Percentiles rank a stretch among this genome's conserved stretches.
These are phyloP conservation scores for Entonaema liquescens DNA, from an alignment of 495 filamentous ascomycete genomes.

Conservation along the genomic window DNA sequence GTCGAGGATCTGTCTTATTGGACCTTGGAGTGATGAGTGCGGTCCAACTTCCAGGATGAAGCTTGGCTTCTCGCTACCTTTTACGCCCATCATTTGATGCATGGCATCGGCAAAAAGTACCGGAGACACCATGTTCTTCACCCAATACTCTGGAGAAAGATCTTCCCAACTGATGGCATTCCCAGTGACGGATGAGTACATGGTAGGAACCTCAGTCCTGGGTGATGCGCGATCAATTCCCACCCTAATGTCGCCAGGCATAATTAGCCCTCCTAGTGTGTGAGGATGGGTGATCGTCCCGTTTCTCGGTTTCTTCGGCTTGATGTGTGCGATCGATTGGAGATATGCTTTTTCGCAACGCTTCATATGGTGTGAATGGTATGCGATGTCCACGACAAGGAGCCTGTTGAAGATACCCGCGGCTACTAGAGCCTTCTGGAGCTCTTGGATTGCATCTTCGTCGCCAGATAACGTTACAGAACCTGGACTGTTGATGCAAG, in stretches of 20 bases:
- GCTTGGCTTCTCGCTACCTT: constrained; percentile 12
- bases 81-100: constrained; percentile 22
- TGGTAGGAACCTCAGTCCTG: constrained; percentile 23
- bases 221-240: constrained; percentile 6
- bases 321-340: constrained; percentile 29
- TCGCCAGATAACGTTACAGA: constrained; percentile 55
- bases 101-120: constrained; percentile 53
- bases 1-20: constrained; percentile 59
- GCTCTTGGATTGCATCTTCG: constrained; percentile 40
- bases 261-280: constrained; percentile 4
- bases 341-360: constrained; percentile 20
- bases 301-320: constrained; percentile 8
- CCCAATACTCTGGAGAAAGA: constrained; percentile 51
- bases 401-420: constrained; percentile 44
- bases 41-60: constrained; percentile 44
- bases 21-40: constrained; percentile 56
- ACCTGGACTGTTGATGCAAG: constrained; percentile 55
- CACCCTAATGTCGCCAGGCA: neutral
- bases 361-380: constrained; percentile 52
- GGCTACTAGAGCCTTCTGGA: constrained; percentile 32
- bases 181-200: constrained; percentile 54
- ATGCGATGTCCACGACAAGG: constrained; percentile 47
- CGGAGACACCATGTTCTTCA: constrained; percentile 51
- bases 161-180: constrained; percentile 31
- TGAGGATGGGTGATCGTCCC: constrained; percentile 17